These are phyloP conservation scores for Leishmania aethiopica DNA, from an alignment of 208 protist genomes.

Conservation along the genomic window DNA sequence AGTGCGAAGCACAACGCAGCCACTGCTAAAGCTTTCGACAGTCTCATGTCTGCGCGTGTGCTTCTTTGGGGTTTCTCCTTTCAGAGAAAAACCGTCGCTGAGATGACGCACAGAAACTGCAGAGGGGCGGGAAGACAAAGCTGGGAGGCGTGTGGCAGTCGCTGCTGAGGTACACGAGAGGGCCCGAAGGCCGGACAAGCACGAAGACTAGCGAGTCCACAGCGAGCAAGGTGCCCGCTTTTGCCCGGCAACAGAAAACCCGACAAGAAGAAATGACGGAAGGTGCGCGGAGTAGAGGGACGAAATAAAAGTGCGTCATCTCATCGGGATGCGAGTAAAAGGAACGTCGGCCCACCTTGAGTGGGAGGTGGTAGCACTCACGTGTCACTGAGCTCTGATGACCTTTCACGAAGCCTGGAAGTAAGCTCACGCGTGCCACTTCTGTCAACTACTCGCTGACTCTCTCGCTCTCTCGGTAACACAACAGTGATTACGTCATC, in stretches of 20 bases:
- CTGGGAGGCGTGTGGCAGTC: neutral
- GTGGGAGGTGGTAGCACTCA: neutral
- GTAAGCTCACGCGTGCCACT: neutral
- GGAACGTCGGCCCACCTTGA: neutral
- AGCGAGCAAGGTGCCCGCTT: neutral
- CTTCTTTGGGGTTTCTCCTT: neutral
- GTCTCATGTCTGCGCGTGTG: neutral
- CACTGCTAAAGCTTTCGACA: neutral
- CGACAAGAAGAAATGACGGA: neutral
- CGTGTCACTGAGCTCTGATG: neutral
- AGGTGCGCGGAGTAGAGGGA: neutral
- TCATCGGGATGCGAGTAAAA: neutral
- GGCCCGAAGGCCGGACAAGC: neutral
- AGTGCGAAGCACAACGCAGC: conserved; percentile 7
- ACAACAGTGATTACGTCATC: neutral
- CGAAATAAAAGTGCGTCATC: neutral
- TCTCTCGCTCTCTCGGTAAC: no score
- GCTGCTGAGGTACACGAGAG: neutral
- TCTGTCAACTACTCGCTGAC: neutral
- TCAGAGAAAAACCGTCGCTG: neutral
- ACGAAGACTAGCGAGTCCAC: conserved; percentile 1
- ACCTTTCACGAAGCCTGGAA: neutral
- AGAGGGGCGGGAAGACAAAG: neutral
- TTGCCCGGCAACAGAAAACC: neutral
- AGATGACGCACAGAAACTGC: neutral